These are phyloP conservation scores for Arachis monticola DNA, from an alignment of 331 rosid genomes.

Conservation along the genomic window DNA sequence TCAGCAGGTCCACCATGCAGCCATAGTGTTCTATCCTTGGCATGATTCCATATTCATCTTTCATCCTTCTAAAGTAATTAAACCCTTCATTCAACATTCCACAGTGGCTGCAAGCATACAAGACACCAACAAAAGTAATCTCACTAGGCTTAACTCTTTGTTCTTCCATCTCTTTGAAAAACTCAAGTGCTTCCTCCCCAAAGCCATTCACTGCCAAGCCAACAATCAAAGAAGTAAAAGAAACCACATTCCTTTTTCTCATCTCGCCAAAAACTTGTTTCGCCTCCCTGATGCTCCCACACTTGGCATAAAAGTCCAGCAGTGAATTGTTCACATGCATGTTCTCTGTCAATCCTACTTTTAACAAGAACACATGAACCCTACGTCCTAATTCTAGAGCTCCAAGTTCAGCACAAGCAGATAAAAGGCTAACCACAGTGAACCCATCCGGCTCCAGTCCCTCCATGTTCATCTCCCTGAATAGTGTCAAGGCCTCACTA, in stretches of 20 bases:
- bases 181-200: slow-evolving; percentile 77
- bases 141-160: slow-evolving; percentile 64
- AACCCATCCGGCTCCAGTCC: slow-evolving; percentile 85
- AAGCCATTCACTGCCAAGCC: slow-evolving; percentile 94
- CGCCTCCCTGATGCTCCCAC: slow-evolving; percentile 74
- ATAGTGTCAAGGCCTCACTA: slow-evolving; percentile 77
- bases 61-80: slow-evolving; percentile 68
- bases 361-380: slow-evolving; percentile 69
- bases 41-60: slow-evolving; percentile 63
- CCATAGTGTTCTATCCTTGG: slow-evolving; percentile 90
- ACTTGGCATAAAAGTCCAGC: slow-evolving; percentile 82
- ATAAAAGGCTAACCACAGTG: slow-evolving; percentile 85
- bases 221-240: slow-evolving; percentile 82
- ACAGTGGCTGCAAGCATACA: slow-evolving; percentile 95
- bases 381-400: slow-evolving; percentile 78
- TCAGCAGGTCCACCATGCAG: slow-evolving; percentile 84
- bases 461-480: slow-evolving; percentile 65
- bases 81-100: slow-evolving; percentile 90
- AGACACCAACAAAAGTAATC: slow-evolving; percentile 85
- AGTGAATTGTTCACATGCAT: slow-evolving; percentile 67
- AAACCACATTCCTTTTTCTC: slow-evolving; percentile 63
- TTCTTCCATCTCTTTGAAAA: slow-evolving; percentile 64
- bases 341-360: slow-evolving; percentile 64
- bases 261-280: slow-evolving; percentile 61
- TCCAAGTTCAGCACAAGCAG: slow-evolving; percentile 91